Conservation (phyloP, 805 yeast species). For the Candida sithepensis region DNA sequence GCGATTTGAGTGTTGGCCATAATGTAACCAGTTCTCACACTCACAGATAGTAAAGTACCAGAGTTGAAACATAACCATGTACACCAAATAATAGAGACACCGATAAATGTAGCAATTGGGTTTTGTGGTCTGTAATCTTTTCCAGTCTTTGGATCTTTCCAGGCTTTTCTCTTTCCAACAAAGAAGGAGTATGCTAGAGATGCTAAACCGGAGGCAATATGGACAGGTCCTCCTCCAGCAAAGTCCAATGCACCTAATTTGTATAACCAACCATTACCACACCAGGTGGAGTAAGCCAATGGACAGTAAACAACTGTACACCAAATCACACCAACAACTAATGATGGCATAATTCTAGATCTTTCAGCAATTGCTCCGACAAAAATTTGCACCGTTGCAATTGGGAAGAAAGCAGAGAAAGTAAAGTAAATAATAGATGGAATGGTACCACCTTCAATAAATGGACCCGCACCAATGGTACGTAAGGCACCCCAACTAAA, state of each 20-base stretch:
- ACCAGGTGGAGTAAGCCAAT: slow-evolving; percentile 46
- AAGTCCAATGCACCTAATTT: slow-evolving; percentile 43
- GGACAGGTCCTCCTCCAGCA: slow-evolving; percentile 51
- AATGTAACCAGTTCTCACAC: slow-evolving; percentile 42
- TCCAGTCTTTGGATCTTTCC: slow-evolving; percentile 29
- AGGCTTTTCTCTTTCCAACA: slow-evolving; percentile 38
- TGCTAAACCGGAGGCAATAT: slow-evolving; percentile 41
- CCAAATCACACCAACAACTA: slow-evolving; percentile 39
- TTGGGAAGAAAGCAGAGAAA: slow-evolving; percentile 43
- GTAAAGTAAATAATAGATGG: slow-evolving; percentile 45
- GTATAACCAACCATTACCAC: slow-evolving; percentile 40
- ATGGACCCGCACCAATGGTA: slow-evolving; percentile 37
- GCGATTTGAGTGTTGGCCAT: slow-evolving; percentile 49
- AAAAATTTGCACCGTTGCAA: slow-evolving; percentile 48
- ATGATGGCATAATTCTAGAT: slow-evolving; percentile 38
- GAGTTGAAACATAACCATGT: slow-evolving; percentile 50
- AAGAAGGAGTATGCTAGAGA: slow-evolving; percentile 40
- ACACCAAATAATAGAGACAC: slow-evolving; percentile 44
- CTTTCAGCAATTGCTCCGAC: slow-evolving; percentile 44
- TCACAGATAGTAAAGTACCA: slow-evolving; percentile 40
- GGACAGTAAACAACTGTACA: slow-evolving; percentile 44
- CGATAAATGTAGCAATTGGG: slow-evolving; percentile 36
- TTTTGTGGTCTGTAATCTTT: slow-evolving; percentile 35
- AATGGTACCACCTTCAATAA: slow-evolving; percentile 41
- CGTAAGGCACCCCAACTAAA: slow-evolving; percentile 38